Percentiles rank a stretch among this genome's conserved stretches.
Evolutionary conservation across 1,284 basidiomycete species (phyloP).

Genomic region (Anthracocystis panici-leucophaei): DNA sequence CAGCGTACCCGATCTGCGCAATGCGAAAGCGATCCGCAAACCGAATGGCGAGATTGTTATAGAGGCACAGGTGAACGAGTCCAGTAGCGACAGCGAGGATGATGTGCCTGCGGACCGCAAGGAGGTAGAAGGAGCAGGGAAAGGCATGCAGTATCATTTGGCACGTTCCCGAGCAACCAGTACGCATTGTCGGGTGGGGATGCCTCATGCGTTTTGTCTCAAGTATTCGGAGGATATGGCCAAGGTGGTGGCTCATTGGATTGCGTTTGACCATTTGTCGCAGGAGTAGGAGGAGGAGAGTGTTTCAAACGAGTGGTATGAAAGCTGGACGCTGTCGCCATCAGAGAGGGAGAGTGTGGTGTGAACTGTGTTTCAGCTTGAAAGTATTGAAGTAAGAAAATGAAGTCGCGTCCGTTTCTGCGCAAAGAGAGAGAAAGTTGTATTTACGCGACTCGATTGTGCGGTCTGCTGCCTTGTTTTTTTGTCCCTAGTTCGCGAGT

Average conservation of each 20-base stretch:
- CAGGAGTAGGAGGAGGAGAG: conserved; percentile 2
- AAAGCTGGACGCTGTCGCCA: no score
- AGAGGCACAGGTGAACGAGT: conserved; percentile 30
- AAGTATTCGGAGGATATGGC: conserved; percentile 44
- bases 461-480: background rate
- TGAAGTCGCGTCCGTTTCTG: no score
- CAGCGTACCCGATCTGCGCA: conserved; percentile 21
- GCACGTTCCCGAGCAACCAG: conserved; percentile 25
- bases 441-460: no score
- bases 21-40: conserved; percentile 38
- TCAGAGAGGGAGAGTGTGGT: background rate
- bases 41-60: conserved; percentile 53
- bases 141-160: conserved; percentile 19
- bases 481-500: background rate
- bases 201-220: conserved; percentile 61
- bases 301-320: background rate
- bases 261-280: conserved; percentile 26
- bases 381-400: no score
- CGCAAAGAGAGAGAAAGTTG: no score
- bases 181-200: conserved; percentile 51
- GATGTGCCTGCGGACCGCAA: background rate
- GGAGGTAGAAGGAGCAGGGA: background rate
- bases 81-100: conserved; percentile 23
- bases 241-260: conserved; percentile 33
- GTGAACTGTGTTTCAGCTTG: no score